A percentile compares a stretch with the other conserved stretches of the same genome.
Evolutionary conservation across 169 alveolate species (phyloP).

Genomic region (Plasmodium sp.): DNA sequence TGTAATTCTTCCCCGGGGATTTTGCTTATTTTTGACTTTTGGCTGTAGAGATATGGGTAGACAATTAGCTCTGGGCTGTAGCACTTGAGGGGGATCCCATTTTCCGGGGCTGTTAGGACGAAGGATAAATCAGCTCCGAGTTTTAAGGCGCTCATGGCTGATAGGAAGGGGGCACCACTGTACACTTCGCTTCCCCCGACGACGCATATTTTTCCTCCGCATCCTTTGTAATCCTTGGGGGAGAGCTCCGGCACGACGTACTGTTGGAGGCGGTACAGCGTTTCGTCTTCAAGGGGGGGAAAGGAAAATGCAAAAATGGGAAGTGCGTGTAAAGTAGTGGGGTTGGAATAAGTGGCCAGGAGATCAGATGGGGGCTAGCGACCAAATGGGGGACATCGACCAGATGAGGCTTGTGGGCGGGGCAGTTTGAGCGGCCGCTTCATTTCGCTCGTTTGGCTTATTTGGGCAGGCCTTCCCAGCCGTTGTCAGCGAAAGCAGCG

Average conservation of each 20-base stretch:
- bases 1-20: constrained; percentile 15
- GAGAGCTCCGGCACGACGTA: constrained; percentile 10
- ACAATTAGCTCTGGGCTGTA: constrained; percentile 95
- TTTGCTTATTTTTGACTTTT: constrained; percentile 62
- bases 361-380: background rate
- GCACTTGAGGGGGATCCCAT: constrained; percentile 91
- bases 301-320: background rate
- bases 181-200: constrained; percentile 94
- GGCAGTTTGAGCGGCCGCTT: background rate
- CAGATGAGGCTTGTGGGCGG: background rate
- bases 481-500: no score
- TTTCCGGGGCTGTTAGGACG: constrained; percentile 90
- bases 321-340: background rate
- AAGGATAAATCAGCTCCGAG: constrained; percentile 94
- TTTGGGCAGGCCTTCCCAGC: background rate
- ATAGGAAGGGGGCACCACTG: constrained; percentile 94
- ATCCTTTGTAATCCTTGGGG: constrained; percentile 29
- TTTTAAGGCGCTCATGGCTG: constrained; percentile 90
- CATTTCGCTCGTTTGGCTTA: background rate
- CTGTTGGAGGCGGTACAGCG: background rate
- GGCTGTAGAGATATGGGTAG: constrained; percentile 84
- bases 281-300: constrained; percentile 10
- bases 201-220: constrained; percentile 82
- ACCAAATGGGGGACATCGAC: background rate
- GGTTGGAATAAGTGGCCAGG: background rate